Base-by-base conservation (phyloP, 139 green algal species). In the Chlorella sorokiniana region DNA sequence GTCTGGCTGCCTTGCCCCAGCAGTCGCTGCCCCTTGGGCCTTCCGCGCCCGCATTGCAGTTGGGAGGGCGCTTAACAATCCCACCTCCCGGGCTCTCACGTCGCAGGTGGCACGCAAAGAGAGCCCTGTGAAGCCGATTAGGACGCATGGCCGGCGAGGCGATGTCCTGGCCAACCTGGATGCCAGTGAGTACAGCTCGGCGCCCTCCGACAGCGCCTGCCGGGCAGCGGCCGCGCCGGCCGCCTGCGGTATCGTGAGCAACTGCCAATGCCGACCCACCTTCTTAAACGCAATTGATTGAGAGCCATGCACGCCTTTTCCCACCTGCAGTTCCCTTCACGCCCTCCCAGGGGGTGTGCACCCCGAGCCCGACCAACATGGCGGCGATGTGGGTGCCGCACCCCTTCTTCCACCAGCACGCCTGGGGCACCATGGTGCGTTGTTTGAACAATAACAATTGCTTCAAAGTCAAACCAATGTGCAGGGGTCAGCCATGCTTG, bases 311-410 rank as follows among this genome's bases (percentile, higher is more conserved):
- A 2, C 7, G 2, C 42, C 31, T 45, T n/a, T 27, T 40, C n/a
- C 40, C 25, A 1, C 9, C 25, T 71, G 83, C 85, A 90, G 87
- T 91, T 27, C 81, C 85, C 22, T 91, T 91, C 76, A 91, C 87
- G 3, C 87, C 87, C 9, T 86, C 69, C 8, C 85, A 90, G 70
- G 87, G 87, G 4, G 78, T 91, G 48, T 88, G 87, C 42, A 90
- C 87, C 3, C 87, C 87, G 7, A 90, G 81, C 61, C 87, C 87
- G 25, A 88, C 77, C 20, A 87, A 91, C 69, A 83, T 88, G 68
- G 81, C 86, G 1, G 78, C 84, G n/a, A 56, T 86, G 68, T 84
- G 82, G 68, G 45, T 69, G 69, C 31, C 41, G 29, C 62, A 69
- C 38, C 70, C 48, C 31, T 82, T 69, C 70, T 41, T 62, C 69